A percentile compares a stretch with the other conserved stretches of the same genome.
phyloP scores from a whole-genome alignment of 148 eudicot species.

The Chenopodium berlandieri region DNA sequence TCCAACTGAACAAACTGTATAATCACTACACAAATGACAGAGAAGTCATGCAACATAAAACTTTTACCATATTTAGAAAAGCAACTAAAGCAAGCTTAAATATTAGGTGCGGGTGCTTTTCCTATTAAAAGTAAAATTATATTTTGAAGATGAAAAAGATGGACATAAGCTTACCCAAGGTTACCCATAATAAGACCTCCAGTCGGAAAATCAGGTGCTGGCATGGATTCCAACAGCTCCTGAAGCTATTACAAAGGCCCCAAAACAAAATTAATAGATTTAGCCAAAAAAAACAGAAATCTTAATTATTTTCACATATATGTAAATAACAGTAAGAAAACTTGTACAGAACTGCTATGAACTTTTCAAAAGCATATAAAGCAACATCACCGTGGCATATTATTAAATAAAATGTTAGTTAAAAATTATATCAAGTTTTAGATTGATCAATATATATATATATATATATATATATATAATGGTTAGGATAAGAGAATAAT shows the following conservation, averaged over 20 bases:
- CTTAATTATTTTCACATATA: background rate
- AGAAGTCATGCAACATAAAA: background rate
- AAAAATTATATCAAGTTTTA: too few species aligned
- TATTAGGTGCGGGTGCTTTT: background rate
- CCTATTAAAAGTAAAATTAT: background rate
- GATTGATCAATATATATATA: too few species aligned
- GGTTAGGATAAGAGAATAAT: too few species aligned
- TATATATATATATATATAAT: too few species aligned
- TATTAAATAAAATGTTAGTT: too few species aligned
- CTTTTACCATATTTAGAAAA: background rate
- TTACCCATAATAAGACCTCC: slow-evolving; percentile 97
- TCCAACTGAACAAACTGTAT: background rate
- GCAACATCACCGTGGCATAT: too few species aligned
- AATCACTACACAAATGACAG: background rate
- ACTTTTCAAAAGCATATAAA: too few species aligned
- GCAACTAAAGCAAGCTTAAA: background rate
- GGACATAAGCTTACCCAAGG: slow-evolving; percentile 52
- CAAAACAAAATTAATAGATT: background rate
- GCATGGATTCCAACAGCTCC: slow-evolving; percentile 95
- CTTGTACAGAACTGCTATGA: background rate
- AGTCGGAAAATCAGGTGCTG: slow-evolving; percentile 98
- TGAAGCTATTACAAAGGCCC: slow-evolving; percentile 54
- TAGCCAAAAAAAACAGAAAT: background rate
- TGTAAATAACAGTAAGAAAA: background rate
- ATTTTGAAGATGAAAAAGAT: background rate